Evolutionary conservation across 495 filamentous ascomycete genomes (phyloP), one percentile per base, ranked within the genome.

Genomic region (Lepraria neglecta): DNA sequence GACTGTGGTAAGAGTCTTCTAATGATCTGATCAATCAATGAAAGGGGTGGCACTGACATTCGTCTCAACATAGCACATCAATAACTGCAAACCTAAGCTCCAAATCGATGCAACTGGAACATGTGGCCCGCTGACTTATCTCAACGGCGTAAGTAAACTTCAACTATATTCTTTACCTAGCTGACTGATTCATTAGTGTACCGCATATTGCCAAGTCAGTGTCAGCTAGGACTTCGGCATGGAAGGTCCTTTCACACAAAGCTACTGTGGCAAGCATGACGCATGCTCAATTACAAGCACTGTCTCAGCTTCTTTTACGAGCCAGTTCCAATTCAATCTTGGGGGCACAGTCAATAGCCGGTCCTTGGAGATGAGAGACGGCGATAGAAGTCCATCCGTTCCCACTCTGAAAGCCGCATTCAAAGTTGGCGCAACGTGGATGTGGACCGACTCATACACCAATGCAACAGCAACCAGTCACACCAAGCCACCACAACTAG

Each of bases 161-260:
- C 14, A 17, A 52, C 0, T 5, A 3, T 2, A 1, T 4, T 2
- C n/a, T 27, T 17, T 31, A 4, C 5, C 28, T 17, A 3, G 6
- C 48, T 5, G 17, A 15, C 27, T n/a, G 31, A 52, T 21, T 24
- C 1, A 0, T 21, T 30, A 57, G 55, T 57, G 55, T 35, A n/a
- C 38, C 28, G 35, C 55, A 19, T 57, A 45, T 43, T 57, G 55
- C 40, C 55, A 57, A 57, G 21, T 28, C 11, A 57, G 19, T 11
- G 55, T 57, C 40, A 7, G 28, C 3, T 57, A 35, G 55, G 27
- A 30, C 55, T 57, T 24, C 40, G 40, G 55, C 9, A 3, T 9
- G 6, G 55, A 45, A 30, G n/a, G 21, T 3, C 55, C 21, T 2
- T 57, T 57, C 40, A 35, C 33, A 35, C 12, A 17, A 19, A 10